These are phyloP conservation scores for Botrytis pseudocinerea DNA, from an alignment of 2,329 filamentous ascomycete genomes.

Conservation along the genomic window DNA sequence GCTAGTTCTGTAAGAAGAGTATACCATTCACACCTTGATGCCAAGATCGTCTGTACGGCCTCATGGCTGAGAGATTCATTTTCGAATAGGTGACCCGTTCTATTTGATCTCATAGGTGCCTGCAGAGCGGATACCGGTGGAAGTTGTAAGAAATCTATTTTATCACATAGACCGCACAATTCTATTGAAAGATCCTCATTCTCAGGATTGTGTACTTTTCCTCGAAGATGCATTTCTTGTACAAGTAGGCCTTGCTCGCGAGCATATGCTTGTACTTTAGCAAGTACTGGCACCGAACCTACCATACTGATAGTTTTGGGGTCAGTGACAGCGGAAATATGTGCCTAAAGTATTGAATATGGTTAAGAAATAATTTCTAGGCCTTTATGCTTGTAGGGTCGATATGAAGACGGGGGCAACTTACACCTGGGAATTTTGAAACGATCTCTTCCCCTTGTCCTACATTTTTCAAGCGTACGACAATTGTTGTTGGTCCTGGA, in stretches of 20 bases:
- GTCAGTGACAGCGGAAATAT: conserved; percentile 23
- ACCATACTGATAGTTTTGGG: conserved; percentile 24
- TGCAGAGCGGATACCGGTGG: neutral
- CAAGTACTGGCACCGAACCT: conserved; percentile 9
- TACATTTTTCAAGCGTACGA: conserved; percentile 22
- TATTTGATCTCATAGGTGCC: conserved; percentile 15
- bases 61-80: conserved; percentile 5
- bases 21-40: conserved; percentile 26
- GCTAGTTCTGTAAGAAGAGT: conserved; percentile 19
- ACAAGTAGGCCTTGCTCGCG: conserved; percentile 15
- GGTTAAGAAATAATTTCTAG: neutral
- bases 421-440: conserved; percentile 17
- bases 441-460: conserved; percentile 25
- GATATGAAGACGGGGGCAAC: neutral
- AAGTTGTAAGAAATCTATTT: neutral
- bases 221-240: conserved; percentile 25
- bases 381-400: neutral
- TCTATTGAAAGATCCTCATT: conserved; percentile 20
- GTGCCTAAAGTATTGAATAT: neutral
- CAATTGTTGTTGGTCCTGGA: conserved; percentile 18
- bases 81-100: neutral
- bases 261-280: conserved; percentile 18
- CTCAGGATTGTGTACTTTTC: conserved; percentile 27
- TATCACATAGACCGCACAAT: conserved; percentile 4
- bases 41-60: conserved; percentile 15